These are phyloP conservation scores for Saksenaea vasiformis DNA, from an alignment of 371 early-diverging fungal genomes.

Conservation along the genomic window DNA sequence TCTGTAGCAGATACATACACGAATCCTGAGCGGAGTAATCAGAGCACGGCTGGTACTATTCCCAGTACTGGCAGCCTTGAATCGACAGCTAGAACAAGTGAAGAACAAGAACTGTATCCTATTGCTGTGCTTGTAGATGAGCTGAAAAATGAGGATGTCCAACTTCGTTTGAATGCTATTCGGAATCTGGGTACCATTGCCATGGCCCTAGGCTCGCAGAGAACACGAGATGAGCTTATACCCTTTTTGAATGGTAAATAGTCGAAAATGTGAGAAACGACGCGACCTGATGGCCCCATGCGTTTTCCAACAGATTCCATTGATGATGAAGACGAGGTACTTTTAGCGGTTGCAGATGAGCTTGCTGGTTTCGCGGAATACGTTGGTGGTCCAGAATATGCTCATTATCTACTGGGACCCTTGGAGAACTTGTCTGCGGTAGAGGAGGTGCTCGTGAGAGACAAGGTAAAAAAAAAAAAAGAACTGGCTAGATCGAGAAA, in stretches of 20 bases:
- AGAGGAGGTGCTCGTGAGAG: constrained; percentile 96
- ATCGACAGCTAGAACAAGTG: constrained; percentile 12
- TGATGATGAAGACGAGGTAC: constrained; percentile 97
- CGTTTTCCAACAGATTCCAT: constrained; percentile 78
- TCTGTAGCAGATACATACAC: background rate
- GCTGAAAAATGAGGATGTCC: constrained; percentile 95
- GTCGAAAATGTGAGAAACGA: constrained; percentile 1
- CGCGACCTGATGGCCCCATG: constrained; percentile 1
- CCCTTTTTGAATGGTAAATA: constrained; percentile 92
- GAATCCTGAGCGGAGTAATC: constrained; percentile 3
- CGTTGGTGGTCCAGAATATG: constrained; percentile 88
- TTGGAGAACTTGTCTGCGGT: constrained; percentile 95
- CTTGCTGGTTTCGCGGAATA: constrained; percentile 89
- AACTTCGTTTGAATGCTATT: constrained; percentile 93
- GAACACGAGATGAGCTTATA: constrained; percentile 94
- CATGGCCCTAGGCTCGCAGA: constrained; percentile 93
- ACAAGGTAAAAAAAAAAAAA: constrained; percentile 70
- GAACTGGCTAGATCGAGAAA: background rate
- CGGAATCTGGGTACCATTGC: constrained; percentile 92
- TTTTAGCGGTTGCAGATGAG: constrained; percentile 92
- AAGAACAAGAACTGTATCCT: constrained; percentile 72
- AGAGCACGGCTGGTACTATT: background rate
- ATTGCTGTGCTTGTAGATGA: constrained; percentile 96
- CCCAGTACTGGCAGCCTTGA: background rate
- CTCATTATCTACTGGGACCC: constrained; percentile 84